Evolutionary conservation across 345 rosid species (phyloP).

Genomic region (Reutealis trisperma): DNA sequence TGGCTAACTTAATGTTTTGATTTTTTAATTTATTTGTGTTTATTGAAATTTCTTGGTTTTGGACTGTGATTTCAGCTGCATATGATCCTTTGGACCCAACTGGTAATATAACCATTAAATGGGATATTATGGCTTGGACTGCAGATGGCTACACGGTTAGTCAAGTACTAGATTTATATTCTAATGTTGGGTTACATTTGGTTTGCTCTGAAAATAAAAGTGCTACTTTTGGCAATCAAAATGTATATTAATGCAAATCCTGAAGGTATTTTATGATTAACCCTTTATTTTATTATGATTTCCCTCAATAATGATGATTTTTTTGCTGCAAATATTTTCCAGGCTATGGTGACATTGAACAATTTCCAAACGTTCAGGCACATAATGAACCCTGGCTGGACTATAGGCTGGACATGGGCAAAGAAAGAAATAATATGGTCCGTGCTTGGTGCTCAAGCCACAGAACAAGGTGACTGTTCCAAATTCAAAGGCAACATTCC

Average conservation of each 20-base stretch:
- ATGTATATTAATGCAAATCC: no score
- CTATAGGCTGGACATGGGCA: slow-evolving; percentile 87
- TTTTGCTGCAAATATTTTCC: slow-evolving; percentile 18
- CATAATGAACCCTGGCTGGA: slow-evolving; percentile 82
- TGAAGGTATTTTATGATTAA: no score
- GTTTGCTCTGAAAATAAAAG: no score
- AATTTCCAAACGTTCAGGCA: slow-evolving; percentile 81
- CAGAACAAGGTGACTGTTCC: slow-evolving; percentile 95
- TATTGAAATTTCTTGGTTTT: slow-evolving; percentile 5
- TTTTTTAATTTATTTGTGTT: slow-evolving; percentile 4
- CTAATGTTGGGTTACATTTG: neutral
- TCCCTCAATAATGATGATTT: neutral
- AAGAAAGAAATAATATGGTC: slow-evolving; percentile 89
- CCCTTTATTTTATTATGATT: neutral
- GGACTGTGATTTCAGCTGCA: slow-evolving; percentile 54
- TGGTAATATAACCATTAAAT: slow-evolving; percentile 79
- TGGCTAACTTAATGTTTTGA: neutral
- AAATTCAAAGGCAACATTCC: slow-evolving; percentile 84
- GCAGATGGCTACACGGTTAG: slow-evolving; percentile 82
- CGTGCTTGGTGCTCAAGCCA: slow-evolving; percentile 76
- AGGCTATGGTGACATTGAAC: slow-evolving; percentile 74
- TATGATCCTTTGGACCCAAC: slow-evolving; percentile 92
- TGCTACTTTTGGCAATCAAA: no score
- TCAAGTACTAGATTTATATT: neutral
- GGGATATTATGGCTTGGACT: slow-evolving; percentile 93